phyloP scores from a whole-genome alignment of 202 grass and related monocot genomes.

The Elaeis oleifera region DNA sequence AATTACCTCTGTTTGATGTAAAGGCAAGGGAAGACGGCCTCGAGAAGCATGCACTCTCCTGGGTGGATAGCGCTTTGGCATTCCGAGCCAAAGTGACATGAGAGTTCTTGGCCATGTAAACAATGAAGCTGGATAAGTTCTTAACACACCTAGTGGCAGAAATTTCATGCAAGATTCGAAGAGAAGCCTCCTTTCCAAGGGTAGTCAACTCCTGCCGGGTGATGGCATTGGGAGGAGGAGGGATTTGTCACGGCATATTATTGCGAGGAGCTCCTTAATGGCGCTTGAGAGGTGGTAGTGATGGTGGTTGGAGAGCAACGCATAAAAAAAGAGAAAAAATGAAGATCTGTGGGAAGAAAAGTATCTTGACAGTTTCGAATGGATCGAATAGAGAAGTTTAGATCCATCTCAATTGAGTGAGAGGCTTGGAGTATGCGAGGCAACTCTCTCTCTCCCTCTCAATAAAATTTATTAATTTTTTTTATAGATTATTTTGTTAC shows the following conservation, averaged over 20 bases:
- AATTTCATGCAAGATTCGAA: conserved; percentile 27
- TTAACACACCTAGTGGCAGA: not conserved
- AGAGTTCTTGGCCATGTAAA: not conserved
- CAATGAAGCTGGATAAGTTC: conserved; percentile 35
- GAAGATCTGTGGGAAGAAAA: no score
- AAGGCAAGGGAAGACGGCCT: no score
- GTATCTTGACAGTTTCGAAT: no score
- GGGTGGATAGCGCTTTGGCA: conserved; percentile 1
- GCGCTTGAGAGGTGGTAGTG: conserved; percentile 13
- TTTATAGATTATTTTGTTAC: no score
- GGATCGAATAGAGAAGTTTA: no score
- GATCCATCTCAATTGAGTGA: no score
- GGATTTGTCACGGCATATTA: conserved; percentile 23
- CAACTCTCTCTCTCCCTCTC: no score
- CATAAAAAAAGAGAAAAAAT: no score
- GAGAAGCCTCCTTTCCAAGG: conserved; percentile 27
- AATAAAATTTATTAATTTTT: no score
- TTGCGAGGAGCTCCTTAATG: conserved; percentile 22
- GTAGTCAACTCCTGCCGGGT: conserved; percentile 28
- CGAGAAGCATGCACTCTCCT: no score
- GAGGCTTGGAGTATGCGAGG: no score
- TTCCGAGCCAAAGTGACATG: conserved; percentile 20
- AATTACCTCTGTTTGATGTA: no score
- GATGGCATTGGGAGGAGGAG: conserved; percentile 1
- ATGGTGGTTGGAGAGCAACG: not conserved